Conservation (phyloP, 768 basidiomycete species). For the Strobilomyces dryophilus region DNA sequence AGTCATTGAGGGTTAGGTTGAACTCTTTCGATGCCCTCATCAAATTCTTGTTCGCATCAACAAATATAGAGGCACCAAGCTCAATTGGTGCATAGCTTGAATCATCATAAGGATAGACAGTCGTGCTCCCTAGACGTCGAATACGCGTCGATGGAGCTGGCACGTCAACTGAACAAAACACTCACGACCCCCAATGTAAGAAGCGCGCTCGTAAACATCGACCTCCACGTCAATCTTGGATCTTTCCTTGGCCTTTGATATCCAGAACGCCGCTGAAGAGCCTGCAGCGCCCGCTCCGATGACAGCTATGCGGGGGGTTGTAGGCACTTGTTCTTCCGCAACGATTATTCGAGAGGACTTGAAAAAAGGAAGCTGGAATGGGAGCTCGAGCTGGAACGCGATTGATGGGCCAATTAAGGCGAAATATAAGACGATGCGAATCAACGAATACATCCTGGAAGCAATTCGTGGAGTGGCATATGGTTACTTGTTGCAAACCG, state of each 20-base stretch:
- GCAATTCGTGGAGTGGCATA: neutral
- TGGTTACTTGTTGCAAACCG: neutral
- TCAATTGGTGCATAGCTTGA: constrained; percentile 61
- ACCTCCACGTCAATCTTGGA: constrained; percentile 68
- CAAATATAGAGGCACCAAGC: constrained; percentile 87
- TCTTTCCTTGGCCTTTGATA: constrained; percentile 71
- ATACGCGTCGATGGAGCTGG: constrained; percentile 1
- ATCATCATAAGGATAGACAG: constrained; percentile 68
- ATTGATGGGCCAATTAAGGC: constrained; percentile 22
- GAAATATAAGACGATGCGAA: constrained; percentile 14
- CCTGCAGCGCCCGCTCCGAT: constrained; percentile 91
- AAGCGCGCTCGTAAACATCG: constrained; percentile 77
- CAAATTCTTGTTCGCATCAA: constrained; percentile 66
- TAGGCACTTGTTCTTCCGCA: constrained; percentile 15
- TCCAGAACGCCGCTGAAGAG: constrained; percentile 80
- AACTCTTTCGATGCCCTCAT: constrained; percentile 78
- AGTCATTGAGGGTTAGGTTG: constrained; percentile 52
- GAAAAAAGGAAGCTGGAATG: constrained; percentile 58
- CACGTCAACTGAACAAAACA: constrained; percentile 18
- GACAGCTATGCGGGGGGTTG: constrained; percentile 66
- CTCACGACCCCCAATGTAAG: constrained; percentile 84
- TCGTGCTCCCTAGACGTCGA: constrained; percentile 59
- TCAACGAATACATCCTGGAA: constrained; percentile 14
- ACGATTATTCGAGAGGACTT: constrained; percentile 30
- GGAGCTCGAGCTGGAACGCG: constrained; percentile 42